A percentile compares a stretch with the other conserved stretches of the same genome.
phyloP scores from a whole-genome alignment of 2,329 filamentous ascomycete species.

The Leptographium radiaticola region DNA sequence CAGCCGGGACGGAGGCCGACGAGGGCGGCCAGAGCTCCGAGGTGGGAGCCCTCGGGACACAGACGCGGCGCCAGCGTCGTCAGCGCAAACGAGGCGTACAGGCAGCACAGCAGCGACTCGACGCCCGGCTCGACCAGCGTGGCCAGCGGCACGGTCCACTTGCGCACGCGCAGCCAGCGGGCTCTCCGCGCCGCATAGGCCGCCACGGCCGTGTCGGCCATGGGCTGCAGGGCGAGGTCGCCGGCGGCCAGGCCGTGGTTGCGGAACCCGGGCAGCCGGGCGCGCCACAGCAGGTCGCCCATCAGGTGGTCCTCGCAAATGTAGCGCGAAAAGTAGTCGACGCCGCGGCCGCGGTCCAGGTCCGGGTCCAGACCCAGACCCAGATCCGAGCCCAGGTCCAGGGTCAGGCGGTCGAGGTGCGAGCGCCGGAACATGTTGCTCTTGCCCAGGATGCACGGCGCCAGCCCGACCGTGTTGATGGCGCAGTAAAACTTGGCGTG shows the following conservation, averaged over 20 bases:
- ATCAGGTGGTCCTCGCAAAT: slow-evolving; percentile 98
- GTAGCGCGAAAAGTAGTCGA: slow-evolving; percentile 89
- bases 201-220: slow-evolving; percentile 62
- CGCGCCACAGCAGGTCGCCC: slow-evolving; percentile 78
- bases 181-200: slow-evolving; percentile 72
- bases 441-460: slow-evolving; percentile 91
- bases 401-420: slow-evolving; percentile 65
- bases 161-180: slow-evolving; percentile 83
- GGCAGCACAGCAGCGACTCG: slow-evolving; percentile 72
- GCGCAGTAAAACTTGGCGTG: slow-evolving; percentile 97
- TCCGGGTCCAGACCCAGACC: no score
- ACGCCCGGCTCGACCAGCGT: slow-evolving; percentile 89
- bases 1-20: slow-evolving; percentile 47
- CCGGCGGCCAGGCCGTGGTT: slow-evolving; percentile 79
- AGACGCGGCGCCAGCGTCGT: slow-evolving; percentile 45
- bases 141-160: slow-evolving; percentile 81
- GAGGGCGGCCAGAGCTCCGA: slow-evolving; percentile 35
- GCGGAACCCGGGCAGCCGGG: slow-evolving; percentile 44
- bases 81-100: slow-evolving; percentile 65
- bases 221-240: slow-evolving; percentile 82
- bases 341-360: slow-evolving; percentile 41
- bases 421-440: slow-evolving; percentile 96
- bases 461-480: slow-evolving; percentile 84
- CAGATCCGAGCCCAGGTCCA: slow-evolving; percentile 29
- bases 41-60: slow-evolving; percentile 23